Evolutionary conservation across 2,329 filamentous ascomycete genomes (phyloP).

Genomic region (Penicillium sp.): DNA sequence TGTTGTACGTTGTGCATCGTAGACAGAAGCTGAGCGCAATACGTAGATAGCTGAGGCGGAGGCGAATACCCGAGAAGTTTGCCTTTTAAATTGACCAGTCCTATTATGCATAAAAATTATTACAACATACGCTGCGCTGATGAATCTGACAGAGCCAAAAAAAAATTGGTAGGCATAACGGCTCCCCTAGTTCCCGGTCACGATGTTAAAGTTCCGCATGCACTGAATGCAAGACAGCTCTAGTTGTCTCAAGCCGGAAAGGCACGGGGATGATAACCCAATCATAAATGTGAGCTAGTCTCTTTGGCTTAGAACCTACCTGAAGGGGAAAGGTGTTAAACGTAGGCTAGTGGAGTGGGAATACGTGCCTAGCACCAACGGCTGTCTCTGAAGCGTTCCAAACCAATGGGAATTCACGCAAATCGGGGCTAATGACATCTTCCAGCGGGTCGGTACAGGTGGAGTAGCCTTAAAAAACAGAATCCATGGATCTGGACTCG

Average conservation of each 20-base stretch:
- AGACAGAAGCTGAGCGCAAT: background rate
- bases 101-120: background rate
- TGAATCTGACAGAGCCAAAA: conserved; percentile 6
- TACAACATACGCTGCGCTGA: background rate
- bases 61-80: background rate
- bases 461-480: conserved; percentile 17
- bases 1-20: background rate
- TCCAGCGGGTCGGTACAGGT: conserved; percentile 22
- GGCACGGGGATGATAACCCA: background rate
- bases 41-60: background rate
- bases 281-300: background rate
- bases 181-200: conserved; percentile 1
- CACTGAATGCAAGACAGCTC: conserved; percentile 2
- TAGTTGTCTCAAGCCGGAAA: background rate
- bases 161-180: background rate
- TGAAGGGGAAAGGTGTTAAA: conserved; percentile 1
- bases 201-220: background rate
- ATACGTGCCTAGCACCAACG: conserved; percentile 15
- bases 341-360: conserved; percentile 15
- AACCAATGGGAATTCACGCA: background rate
- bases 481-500: conserved; percentile 9
- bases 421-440: conserved; percentile 8
- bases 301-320: conserved; percentile 10
- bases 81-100: background rate
- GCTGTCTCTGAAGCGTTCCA: conserved; percentile 14